These are phyloP conservation scores for Diversispora epigaea DNA, from an alignment of 192 early-diverging fungal species.

Conservation along the genomic window DNA sequence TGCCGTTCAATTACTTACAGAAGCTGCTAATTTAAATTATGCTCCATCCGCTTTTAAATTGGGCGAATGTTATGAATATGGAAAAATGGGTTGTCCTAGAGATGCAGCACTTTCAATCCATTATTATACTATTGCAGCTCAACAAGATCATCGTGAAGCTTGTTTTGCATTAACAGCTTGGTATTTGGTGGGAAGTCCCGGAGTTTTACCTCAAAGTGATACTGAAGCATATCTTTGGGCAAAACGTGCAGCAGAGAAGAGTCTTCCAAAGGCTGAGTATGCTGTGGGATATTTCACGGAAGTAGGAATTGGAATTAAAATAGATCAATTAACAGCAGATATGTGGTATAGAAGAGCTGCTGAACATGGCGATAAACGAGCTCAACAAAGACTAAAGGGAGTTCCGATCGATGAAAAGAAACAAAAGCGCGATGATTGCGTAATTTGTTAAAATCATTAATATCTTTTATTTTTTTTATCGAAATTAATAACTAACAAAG, in stretches of 20 bases:
- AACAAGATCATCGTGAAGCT: constrained; percentile 62
- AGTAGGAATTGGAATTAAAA: constrained; percentile 58
- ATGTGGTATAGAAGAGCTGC: constrained; percentile 70
- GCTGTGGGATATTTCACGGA: constrained; percentile 69
- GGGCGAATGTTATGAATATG: constrained; percentile 66
- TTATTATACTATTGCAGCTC: constrained; percentile 63
- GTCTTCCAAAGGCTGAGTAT: constrained; percentile 60
- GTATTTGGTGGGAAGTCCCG: constrained; percentile 63
- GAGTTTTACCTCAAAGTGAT: constrained; percentile 59
- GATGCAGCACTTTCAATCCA: constrained; percentile 57
- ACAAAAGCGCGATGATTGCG: constrained; percentile 52
- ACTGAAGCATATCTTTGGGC: constrained; percentile 66
- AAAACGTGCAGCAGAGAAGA: constrained; percentile 56
- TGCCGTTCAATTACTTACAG: constrained; percentile 58
- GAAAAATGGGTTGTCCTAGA: constrained; percentile 53
- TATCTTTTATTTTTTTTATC: too few relatives aligned
- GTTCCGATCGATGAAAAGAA: constrained; percentile 45
- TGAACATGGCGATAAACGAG: constrained; percentile 60
- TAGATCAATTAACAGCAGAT: constrained; percentile 54
- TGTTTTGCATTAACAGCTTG: constrained; percentile 64
- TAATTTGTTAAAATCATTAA: constrained; percentile 22
- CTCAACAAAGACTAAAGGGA: constrained; percentile 54
- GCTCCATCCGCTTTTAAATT: constrained; percentile 61
- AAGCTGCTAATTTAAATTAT: constrained; percentile 66
- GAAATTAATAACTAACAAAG: too few relatives aligned